Evolutionary conservation across 331 rosid species (phyloP).

Genomic region (Malus hybrid): DNA sequence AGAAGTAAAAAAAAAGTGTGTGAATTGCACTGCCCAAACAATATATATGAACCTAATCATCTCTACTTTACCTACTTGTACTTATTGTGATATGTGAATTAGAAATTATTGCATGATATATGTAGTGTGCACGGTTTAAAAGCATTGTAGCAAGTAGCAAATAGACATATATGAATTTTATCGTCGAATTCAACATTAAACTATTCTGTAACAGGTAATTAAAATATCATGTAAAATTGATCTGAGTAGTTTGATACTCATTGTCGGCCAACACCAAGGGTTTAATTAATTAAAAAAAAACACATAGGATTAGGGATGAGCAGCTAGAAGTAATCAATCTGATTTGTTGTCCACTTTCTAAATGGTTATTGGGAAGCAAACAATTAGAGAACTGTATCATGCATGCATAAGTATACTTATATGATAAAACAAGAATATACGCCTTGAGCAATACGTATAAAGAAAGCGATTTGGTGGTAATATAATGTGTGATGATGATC

Average conservation of each 20-base stretch:
- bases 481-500: conserved; percentile 12
- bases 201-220: background rate
- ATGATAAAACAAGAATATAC: conserved; percentile 8
- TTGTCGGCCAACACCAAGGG: background rate
- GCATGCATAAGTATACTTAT: background rate
- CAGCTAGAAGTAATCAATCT: conserved; percentile 1
- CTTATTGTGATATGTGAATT: background rate
- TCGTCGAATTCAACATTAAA: background rate
- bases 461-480: conserved; percentile 39
- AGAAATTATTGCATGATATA: background rate
- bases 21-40: too few relatives aligned
- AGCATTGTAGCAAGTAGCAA: too few relatives aligned
- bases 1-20: too few relatives aligned
- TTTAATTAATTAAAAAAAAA: background rate
- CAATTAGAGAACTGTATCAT: background rate
- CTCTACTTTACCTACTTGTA: background rate
- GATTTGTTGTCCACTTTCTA: background rate
- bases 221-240: background rate
- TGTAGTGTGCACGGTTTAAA: too few relatives aligned
- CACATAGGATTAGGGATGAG: background rate
- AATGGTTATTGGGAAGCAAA: conserved; percentile 19
- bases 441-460: conserved; percentile 23
- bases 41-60: too few relatives aligned
- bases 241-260: background rate
- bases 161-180: too few relatives aligned